Evolutionary conservation across 2,329 filamentous ascomycete species (phyloP).

Genomic region (Graphilbum fragrans): DNA sequence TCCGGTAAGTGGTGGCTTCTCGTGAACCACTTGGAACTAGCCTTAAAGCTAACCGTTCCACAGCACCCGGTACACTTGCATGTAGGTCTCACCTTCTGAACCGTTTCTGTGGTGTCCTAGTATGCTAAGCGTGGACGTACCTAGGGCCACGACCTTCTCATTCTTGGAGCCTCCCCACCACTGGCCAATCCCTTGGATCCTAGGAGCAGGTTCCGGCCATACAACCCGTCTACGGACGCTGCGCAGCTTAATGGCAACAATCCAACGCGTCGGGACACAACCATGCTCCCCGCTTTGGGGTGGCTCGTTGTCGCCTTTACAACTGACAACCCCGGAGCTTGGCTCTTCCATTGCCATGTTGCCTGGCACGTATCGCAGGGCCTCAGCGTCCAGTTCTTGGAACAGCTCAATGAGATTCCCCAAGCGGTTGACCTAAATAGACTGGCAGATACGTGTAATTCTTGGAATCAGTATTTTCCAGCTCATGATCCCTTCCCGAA

Average conservation of each 20-base stretch:
- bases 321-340: conserved; percentile 37
- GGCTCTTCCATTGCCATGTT: conserved; percentile 38
- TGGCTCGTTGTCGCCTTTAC: conserved; percentile 35
- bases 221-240: conserved; percentile 17
- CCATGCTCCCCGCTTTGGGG: conserved; percentile 28
- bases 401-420: conserved; percentile 10
- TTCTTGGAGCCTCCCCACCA: no score
- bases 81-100: no score
- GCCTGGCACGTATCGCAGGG: conserved; percentile 37
- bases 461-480: conserved; percentile 9
- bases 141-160: no score
- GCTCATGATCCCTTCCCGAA: conserved; percentile 6
- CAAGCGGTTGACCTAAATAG: conserved; percentile 3
- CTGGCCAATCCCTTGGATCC: no score
- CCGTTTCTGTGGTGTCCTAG: no score
- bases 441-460: conserved; percentile 5
- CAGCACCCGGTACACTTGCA: no score
- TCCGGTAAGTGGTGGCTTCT: conserved; percentile 23
- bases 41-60: no score
- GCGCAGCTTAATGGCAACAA: conserved; percentile 22
- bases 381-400: conserved; percentile 39
- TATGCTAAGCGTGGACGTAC: no score
- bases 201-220: conserved; percentile 10
- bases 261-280: conserved; percentile 34
- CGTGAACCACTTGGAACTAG: conserved; percentile 19